Evolutionary conservation across 2,329 filamentous ascomycete species (phyloP), one percentile per base, ranked within the genome.

Genomic region (Apiospora kogelbergensis): DNA sequence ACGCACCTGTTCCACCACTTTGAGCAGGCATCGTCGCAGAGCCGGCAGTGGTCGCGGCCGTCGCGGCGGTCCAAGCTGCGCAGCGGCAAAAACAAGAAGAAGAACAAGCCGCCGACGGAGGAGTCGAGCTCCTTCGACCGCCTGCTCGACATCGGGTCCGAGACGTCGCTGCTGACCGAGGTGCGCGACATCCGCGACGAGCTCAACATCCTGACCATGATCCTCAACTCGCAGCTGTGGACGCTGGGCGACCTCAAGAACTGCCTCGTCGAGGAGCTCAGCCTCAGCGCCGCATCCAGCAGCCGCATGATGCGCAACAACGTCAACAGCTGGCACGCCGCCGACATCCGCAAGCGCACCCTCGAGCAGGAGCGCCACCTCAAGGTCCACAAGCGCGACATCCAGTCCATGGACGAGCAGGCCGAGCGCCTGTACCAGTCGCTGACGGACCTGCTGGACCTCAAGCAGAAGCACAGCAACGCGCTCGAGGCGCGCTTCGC

Each of bases 401-500:
- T 91, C n/a, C 82, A 85, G 42, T 83, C 88, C 20, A 91, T 91
- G 89, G 86, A 89, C 73, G 84, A 85, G 66, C 89, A 90, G 76
- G 88, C 89, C 0, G 82, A 86, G 69, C 83, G 85, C 26, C 87
- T 90, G 70, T 90, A 90, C 74, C 80, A 84, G 57, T 86, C 84
- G 68, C 84, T 91, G 60, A 89, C 86, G 0, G 86, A 91, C 72
- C 79, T 91, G 6, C 84, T 92, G 0, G 89, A 91, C 71, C 82
- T 91, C 0, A 92, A 92, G 74, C 89, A 92, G 73, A 91, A 91
- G 76, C 89, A 91, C 69, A 89, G 88, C 71, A 91, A 91, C 77
- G 88, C 88, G 0, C 86, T 90, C 63, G 89, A 91, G 75, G 89
- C 89, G 1, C 85, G 89, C 2, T 90, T 87, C 67, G 84, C 86